Evolutionary conservation across 805 yeast genomes (phyloP), one percentile per base, ranked within the genome.

Genomic region (Sugiyamaella americana): DNA sequence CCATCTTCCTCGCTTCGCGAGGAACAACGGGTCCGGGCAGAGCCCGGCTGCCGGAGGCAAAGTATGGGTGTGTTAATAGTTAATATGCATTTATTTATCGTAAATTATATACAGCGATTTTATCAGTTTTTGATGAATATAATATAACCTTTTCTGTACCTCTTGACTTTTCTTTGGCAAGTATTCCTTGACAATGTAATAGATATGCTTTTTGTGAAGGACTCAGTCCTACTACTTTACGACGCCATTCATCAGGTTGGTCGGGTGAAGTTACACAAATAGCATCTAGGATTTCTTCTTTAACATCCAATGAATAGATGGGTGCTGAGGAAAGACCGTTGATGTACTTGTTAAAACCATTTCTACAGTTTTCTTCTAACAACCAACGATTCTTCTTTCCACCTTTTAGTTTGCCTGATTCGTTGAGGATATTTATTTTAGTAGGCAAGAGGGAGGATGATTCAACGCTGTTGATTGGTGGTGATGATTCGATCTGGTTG

Each of bases 231-330:
- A 89, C 85, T 3, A 91, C 87, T 54, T 85, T 84, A 56, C 94
- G 75, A 44, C 82, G 68, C 87, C 87, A 82, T 46, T 66, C 70
- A 21, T 66, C 69, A 3, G 51, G 51, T 11, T 57, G 53, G 26
- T 51, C 51, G 8, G 66, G 65, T 3, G 65, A 50, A 0, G 62
- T 51, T 5, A 56, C 48, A 5, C 52, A 42, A 35, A 91, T 84
- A 75, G 88, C 84, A 43, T 88, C 91, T 51, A 93, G 63, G 1
- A 87, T 84, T 51, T 88, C 97, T 55, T 87, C 95, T 51, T 82
- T 74, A 10, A 80, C 65, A 60, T 91, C 98, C 29, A 91, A 78
- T 0, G 84, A 76, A 40, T 88, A 71, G 0, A 91, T 76, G 0
- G 97, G 91, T 0, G 93, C 82, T 19, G 68, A 65, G 0, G 81